Base-by-base conservation (phyloP, 2,329 filamentous ascomycete genomes). In the Lachnellula subtilissima region DNA sequence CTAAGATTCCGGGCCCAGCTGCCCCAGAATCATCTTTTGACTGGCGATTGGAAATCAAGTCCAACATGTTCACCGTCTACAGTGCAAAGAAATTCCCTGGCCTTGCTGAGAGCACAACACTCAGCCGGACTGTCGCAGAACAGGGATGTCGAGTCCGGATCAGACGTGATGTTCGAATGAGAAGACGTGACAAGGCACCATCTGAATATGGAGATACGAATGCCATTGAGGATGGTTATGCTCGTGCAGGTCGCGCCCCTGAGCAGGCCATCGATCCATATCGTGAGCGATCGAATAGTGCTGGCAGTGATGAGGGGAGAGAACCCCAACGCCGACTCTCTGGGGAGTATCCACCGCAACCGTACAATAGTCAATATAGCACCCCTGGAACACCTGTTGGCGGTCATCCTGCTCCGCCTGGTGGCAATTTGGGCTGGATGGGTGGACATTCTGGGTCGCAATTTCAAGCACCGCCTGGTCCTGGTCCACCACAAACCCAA, bases 21-120 rank as follows among this genome's bases (percentile, higher is more conserved):
- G 56, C 53, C 2, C 56, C 63, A 12, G 64, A 68, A 57, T 57
- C 66, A 66, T 74, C 87, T 56, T 89, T 96, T 61, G 87, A 91
- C 68, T 93, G 91, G 75, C 83, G 92, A 53, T 83, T 97, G 75
- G 91, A 96, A 72, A 88, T 97, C 66, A 91, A 93, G 77, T 96
- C 94, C 0, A 75, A 81, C 12, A 85, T 89, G 0, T 97, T 99
- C 72, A 86, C 84, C 49, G 94, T 97, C 43, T 97, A 82, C 76
- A 97, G 92, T 66, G 94, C 94, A 51, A 99, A 97, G 85, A 97
- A 97, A 76, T 99, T 99, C 75, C 94, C 94, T 15, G 94, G 93
- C 17, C 77, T 97, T 57, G 87, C 89, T 46, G 90, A 94, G 72
- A 97, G 91, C 75, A 99, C 94, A 0, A 78, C 82, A 12, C 78